A percentile compares a stretch with the other conserved stretches of the same genome.
Evolutionary conservation across 495 filamentous ascomycete genomes (phyloP).

Genomic region (Penicillium dipodomyicola): DNA sequence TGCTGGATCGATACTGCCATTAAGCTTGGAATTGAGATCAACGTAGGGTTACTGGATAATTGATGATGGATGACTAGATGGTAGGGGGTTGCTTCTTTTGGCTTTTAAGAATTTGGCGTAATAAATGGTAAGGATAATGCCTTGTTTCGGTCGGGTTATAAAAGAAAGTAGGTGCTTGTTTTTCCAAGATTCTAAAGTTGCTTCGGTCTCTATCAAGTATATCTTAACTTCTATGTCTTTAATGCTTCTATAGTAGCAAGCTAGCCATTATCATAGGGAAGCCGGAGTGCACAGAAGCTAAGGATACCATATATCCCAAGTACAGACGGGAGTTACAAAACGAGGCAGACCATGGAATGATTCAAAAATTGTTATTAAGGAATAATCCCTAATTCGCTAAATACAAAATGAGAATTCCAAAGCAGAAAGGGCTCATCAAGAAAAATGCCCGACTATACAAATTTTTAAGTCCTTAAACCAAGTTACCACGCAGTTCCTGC

Average conservation of each 20-base stretch:
- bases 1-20: not conserved
- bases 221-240: not conserved
- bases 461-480: constrained; percentile 37
- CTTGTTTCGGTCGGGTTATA: too few relatives aligned
- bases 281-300: not conserved
- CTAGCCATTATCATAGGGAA: not conserved
- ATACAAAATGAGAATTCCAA: not conserved
- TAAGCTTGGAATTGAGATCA: too few relatives aligned
- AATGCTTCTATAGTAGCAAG: not conserved
- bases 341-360: not conserved
- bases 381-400: not conserved
- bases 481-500: constrained; percentile 77
- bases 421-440: not conserved
- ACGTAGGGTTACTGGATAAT: too few relatives aligned
- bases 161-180: too few relatives aligned
- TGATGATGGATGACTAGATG: not conserved
- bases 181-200: too few relatives aligned
- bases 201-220: not conserved
- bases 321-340: not conserved
- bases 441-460: not conserved
- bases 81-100: not conserved
- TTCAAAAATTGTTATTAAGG: not conserved
- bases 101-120: too few relatives aligned
- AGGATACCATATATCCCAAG: not conserved
- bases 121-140: too few relatives aligned